Base-by-base conservation (phyloP, 2,329 filamentous ascomycete genomes). In the Xylariaceae sp. region DNA sequence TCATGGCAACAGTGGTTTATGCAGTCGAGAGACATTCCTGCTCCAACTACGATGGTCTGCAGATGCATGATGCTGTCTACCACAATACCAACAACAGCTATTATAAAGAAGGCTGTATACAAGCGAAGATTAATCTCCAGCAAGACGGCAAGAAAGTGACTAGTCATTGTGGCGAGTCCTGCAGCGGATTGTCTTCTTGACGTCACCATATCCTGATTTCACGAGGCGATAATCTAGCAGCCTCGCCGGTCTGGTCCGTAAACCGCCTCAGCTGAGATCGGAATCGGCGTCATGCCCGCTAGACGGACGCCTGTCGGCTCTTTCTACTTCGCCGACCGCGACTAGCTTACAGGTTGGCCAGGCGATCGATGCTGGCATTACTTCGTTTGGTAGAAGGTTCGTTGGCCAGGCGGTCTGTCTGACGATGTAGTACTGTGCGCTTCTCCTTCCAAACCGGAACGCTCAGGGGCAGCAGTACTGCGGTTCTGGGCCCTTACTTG, bases 321-420 rank as follows among this genome's bases (percentile, higher is more conserved):
- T 48, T 54, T 44, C 26, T 50, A 18, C 19, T 40, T 23, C 49
- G 56, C 52, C 40, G 56, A 52, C 42, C 43, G 50, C 48, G 48
- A 41, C 41, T 50, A 46, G 45, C 50, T 48, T 32, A 48, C 47
- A 37, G 49, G 51, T 59, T 26, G 53, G 54, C 57, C 55, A 56
- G 57, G 54, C 56, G 62, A 64, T 63, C 62, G 60, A 61, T 63
- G 57, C 49, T 48, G 26, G 20, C 40, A 61, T 63, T 61, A 54
- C 60, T 59, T 37, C 48, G 58, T 64, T 62, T 44, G 52, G 62
- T 45, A 46, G 49, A 37, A 52, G 44, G 45, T 48, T 56, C 56
- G 57, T 55, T 52, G 60, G 56, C 55, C 60, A 46, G 32, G 49
- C 48, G 32, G 50, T 53, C 55, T 54, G 59, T 51, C 55, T 20